Percentiles rank a stretch among this genome's conserved stretches.
Evolutionary conservation across 1,139 yeast species (phyloP).

Genomic region (Sugiyamaella japonica): DNA sequence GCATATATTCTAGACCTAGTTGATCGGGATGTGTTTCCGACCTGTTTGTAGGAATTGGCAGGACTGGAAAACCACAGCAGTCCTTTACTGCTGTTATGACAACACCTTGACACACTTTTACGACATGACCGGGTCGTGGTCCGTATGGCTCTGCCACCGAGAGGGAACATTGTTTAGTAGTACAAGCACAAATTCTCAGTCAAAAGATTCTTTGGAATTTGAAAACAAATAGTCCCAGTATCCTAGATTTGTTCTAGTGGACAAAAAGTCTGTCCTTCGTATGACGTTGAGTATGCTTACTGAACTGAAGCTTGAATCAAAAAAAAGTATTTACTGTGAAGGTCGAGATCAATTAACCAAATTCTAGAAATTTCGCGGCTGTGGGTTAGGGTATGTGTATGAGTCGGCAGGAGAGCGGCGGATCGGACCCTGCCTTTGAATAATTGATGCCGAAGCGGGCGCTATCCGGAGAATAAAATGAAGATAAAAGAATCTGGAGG

Average conservation of each 20-base stretch:
- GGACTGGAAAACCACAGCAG: background rate
- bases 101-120: background rate
- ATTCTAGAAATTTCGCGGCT: slow-evolving; percentile 13
- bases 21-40: background rate
- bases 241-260: background rate
- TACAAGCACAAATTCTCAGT: background rate
- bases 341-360: slow-evolving; percentile 3
- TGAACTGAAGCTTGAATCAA: background rate
- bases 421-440: background rate
- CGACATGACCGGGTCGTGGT: background rate
- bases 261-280: background rate
- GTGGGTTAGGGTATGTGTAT: slow-evolving; percentile 8
- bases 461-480: too few relatives aligned
- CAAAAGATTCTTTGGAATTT: too few relatives aligned
- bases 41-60: background rate
- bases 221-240: too few relatives aligned
- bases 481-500: too few relatives aligned
- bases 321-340: background rate
- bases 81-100: background rate
- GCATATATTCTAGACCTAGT: background rate
- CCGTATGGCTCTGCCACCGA: slow-evolving; percentile 8
- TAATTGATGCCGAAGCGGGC: too few relatives aligned
- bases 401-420: background rate
- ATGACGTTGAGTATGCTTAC: too few relatives aligned
- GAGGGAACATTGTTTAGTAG: slow-evolving; percentile 5